Percentiles rank a stretch among this genome's conserved stretches.
These are phyloP conservation scores for Salix purpurea DNA, from an alignment of 345 rosid genomes.

Conservation along the genomic window DNA sequence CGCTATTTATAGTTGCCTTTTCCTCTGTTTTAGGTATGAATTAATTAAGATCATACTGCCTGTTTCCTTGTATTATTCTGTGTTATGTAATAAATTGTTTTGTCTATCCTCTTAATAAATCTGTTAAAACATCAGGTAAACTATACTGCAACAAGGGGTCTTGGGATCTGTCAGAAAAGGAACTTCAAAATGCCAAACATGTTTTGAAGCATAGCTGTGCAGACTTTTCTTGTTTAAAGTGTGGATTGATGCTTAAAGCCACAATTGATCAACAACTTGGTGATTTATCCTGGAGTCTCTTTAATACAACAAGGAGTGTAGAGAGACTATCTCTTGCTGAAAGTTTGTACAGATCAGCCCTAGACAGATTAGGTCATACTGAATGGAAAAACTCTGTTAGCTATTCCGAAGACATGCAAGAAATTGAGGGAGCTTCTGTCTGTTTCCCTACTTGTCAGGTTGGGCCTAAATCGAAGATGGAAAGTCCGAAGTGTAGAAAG, in stretches of 20 bases:
- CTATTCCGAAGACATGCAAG: constrained; percentile 32
- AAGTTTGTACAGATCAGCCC: constrained; percentile 52
- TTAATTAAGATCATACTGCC: background rate
- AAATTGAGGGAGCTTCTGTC: constrained; percentile 15
- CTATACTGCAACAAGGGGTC: constrained; percentile 54
- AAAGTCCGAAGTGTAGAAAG: constrained; percentile 43
- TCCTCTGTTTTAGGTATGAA: constrained; percentile 67
- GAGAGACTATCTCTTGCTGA: constrained; percentile 56
- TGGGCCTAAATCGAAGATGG: constrained; percentile 29
- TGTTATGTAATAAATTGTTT: constrained; percentile 14
- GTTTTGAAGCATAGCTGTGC: constrained; percentile 31
- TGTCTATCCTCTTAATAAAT: constrained; percentile 3
- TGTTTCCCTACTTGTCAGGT: constrained; percentile 2
- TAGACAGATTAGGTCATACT: constrained; percentile 50
- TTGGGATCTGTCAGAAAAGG: constrained; percentile 63
- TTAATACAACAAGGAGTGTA: constrained; percentile 15
- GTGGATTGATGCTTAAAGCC: constrained; percentile 60
- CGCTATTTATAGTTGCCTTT: constrained; percentile 61
- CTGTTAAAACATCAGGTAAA: constrained; percentile 44
- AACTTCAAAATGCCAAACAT: constrained; percentile 60
- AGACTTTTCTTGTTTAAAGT: constrained; percentile 52
- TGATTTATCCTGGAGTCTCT: constrained; percentile 50
- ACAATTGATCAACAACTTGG: constrained; percentile 64
- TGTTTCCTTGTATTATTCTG: background rate
- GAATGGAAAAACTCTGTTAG: constrained; percentile 53